Conservation (phyloP, 176 grass and related monocot genomes). For the Thinopyrum elongatum region DNA sequence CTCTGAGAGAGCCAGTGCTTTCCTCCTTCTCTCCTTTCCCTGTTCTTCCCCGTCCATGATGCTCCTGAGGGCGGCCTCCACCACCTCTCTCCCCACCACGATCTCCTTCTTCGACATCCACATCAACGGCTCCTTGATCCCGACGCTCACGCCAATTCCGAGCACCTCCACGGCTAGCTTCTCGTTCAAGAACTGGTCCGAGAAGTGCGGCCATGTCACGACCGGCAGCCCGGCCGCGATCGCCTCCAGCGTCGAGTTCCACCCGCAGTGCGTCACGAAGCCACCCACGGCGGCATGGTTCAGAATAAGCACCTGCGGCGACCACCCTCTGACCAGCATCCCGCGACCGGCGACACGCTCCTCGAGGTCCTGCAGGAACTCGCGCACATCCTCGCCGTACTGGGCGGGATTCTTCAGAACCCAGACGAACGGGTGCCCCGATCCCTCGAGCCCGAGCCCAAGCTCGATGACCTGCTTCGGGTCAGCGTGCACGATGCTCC, state of each 20-base stretch:
- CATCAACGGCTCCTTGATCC: constrained; percentile 19
- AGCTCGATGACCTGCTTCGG: constrained; percentile 49
- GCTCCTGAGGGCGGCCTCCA: constrained; percentile 34
- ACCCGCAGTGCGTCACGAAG: constrained; percentile 64
- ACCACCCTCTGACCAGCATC: constrained; percentile 59
- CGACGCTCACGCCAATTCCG: constrained; percentile 45
- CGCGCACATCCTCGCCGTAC: background rate
- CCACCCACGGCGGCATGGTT: constrained; percentile 43
- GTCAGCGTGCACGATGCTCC: constrained; percentile 41
- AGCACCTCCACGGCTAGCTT: constrained; percentile 66
- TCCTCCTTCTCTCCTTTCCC: constrained; percentile 39
- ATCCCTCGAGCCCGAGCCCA: constrained; percentile 46
- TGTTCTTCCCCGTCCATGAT: constrained; percentile 40
- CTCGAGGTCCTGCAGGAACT: constrained; percentile 10
- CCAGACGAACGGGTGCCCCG: constrained; percentile 52
- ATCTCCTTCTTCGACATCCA: background rate
- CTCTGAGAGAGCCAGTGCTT: background rate
- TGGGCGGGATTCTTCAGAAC: constrained; percentile 26
- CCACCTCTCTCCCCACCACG: constrained; percentile 18
- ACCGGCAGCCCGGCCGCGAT: constrained; percentile 44
- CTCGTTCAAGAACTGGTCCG: constrained; percentile 62
- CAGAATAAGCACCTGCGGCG: constrained; percentile 62
- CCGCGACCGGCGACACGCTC: constrained; percentile 29
- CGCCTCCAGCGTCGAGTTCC: constrained; percentile 66
- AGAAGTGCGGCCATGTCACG: constrained; percentile 57